Base-by-base conservation (phyloP, 345 rosid genomes). In the Eucalyptus brandiana region DNA sequence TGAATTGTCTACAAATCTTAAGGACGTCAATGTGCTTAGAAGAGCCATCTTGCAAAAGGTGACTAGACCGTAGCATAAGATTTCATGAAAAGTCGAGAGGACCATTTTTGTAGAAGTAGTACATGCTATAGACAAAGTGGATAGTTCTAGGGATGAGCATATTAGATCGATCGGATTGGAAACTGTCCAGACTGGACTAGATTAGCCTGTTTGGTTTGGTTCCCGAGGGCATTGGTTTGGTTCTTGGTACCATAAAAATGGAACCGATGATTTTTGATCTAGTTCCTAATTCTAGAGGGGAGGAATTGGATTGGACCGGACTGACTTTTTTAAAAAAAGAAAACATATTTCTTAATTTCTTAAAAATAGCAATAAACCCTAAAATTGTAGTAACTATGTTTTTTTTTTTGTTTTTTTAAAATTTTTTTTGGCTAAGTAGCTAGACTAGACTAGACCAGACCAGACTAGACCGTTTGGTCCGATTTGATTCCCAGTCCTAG, bases 151-250 rank as follows among this genome's bases (percentile, higher is more conserved):
- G 1, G 58, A 53, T 53, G 58, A 0, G 11, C 58, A 53, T 21
- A 53, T 8, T 1, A 2, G 11, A 53, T 0, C 0, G 11, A 53
- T 0, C 2, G 9, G 56, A 51, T 1, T 50, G 21, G 7, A 51
- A 51, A 51, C 8, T 51, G 0, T 51, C 17, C 18, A 49, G 2
- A 49, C 4, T 50, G 3, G 53, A 50, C 23, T 4, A 1, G 21
- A 18, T 1, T 53, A 1, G 23, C 4, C 24, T 0, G 0, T 19
- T 53, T 53, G 56, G 4, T 53, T 0, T 19, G 0, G 9, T 7
- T 53, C 0, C 0, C 0, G 9, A 0, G 56, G 56, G 56, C 56
- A 53, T 53, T 1, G 9, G 24, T 53, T 0, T 0, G 1, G 24
- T 53, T 53, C 2, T 53, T 53, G 23, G 24, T 53, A 53, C 10